phyloP scores from a whole-genome alignment of 129 eudicot species.

The Logfia minima region DNA sequence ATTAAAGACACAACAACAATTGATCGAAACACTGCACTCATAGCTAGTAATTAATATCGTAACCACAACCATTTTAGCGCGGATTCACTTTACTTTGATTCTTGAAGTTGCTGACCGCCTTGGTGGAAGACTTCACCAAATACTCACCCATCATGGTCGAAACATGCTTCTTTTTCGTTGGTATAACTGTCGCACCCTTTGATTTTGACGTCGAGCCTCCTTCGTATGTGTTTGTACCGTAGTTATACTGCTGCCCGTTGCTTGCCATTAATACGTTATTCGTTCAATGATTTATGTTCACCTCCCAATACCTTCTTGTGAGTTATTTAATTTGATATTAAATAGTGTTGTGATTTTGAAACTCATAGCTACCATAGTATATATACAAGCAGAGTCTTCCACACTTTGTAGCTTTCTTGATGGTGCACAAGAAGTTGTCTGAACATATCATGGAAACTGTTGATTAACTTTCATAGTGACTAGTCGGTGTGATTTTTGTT shows the following conservation, averaged over 20 bases:
- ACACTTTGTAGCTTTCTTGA: background rate
- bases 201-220: background rate
- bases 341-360: background rate
- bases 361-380: background rate
- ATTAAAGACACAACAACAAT: background rate
- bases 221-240: background rate
- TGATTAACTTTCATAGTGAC: background rate
- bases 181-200: constrained; percentile 13
- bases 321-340: background rate
- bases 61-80: background rate
- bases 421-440: background rate
- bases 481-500: background rate
- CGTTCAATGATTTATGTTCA: background rate
- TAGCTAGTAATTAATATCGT: too few relatives aligned
- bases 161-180: constrained; percentile 4
- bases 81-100: constrained; percentile 23
- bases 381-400: constrained; percentile 4
- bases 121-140: background rate
- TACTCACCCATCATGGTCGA: constrained; percentile 1
- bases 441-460: background rate
- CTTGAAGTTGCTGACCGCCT: background rate
- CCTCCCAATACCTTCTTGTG: background rate
- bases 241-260: background rate
- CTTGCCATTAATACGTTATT: background rate
- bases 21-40: background rate